These are phyloP conservation scores for Tubosaeta sp. DNA, from an alignment of 768 basidiomycete genomes.

Conservation along the genomic window DNA sequence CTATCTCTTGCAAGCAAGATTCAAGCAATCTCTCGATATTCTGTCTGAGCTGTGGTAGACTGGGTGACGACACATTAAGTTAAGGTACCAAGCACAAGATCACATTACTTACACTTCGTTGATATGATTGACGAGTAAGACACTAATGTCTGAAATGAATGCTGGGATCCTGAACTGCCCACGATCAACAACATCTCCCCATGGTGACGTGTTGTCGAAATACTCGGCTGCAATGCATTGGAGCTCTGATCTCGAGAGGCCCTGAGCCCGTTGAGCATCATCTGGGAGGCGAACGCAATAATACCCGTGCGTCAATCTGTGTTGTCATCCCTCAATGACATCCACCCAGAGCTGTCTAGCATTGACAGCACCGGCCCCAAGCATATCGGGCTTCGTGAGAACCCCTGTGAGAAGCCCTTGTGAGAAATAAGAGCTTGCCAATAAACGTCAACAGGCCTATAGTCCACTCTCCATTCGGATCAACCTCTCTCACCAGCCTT, in stretches of 20 bases:
- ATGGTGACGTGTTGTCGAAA: conserved; percentile 48
- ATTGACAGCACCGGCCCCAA: conserved; percentile 41
- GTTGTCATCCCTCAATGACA: conserved; percentile 43
- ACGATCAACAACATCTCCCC: conserved; percentile 45
- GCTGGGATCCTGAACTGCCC: conserved; percentile 50
- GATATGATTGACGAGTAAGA: conserved; percentile 49
- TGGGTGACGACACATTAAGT: conserved; percentile 25
- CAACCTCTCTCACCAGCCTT: conserved; percentile 47
- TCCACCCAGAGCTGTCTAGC: conserved; percentile 44
- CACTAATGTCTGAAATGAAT: conserved; percentile 50
- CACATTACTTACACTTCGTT: conserved; percentile 42
- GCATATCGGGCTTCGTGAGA: conserved; percentile 64
- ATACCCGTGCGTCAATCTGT: conserved; percentile 53
- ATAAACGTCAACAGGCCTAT: conserved; percentile 47
- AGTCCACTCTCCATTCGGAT: conserved; percentile 53
- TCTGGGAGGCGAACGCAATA: conserved; percentile 65
- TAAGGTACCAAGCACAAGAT: too few species aligned
- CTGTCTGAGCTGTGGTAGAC: conserved; percentile 43
- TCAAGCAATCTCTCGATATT: conserved; percentile 40
- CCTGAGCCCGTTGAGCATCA: conserved; percentile 45
- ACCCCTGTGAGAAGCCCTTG: conserved; percentile 41
- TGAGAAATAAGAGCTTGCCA: neutral
- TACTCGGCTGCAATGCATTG: conserved; percentile 38
- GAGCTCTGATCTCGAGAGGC: conserved; percentile 34
- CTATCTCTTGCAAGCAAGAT: conserved; percentile 31